Evolutionary conservation across 163 green algal genomes (phyloP).

Genomic region (Scenedesmus sp.): DNA sequence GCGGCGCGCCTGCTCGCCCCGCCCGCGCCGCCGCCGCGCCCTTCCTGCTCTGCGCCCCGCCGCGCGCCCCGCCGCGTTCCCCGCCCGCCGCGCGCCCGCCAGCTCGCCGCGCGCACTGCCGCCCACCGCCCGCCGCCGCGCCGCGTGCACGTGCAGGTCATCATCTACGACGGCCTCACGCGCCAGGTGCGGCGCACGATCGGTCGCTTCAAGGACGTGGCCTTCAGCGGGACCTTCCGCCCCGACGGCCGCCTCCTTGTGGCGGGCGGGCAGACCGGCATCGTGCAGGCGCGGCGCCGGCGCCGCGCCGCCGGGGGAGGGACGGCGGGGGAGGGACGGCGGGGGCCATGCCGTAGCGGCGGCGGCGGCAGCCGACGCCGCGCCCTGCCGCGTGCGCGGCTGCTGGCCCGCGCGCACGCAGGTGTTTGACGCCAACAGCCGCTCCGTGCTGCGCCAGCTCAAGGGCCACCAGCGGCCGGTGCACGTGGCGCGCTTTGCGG

Average conservation of each 20-base stretch:
- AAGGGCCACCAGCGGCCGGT: conserved; percentile 81
- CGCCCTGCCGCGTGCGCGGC: neutral
- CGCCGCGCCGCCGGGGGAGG: neutral
- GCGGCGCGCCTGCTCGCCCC: neutral
- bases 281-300: conserved; percentile 77
- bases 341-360: neutral
- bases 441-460: conserved; percentile 88
- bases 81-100: too few species aligned
- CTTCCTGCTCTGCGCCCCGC: too few species aligned
- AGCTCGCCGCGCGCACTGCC: neutral
- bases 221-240: conserved; percentile 86
- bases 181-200: conserved; percentile 70
- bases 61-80: too few species aligned
- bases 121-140: too few species aligned
- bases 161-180: conserved; percentile 77
- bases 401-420: conserved; percentile 35
- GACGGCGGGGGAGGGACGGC: neutral
- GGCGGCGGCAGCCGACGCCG: neutral
- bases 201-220: conserved; percentile 90
- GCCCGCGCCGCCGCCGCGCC: too few species aligned
- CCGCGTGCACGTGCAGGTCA: conserved; percentile 60
- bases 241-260: conserved; percentile 86
- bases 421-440: conserved; percentile 87
- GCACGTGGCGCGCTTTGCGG: conserved; percentile 76
- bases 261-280: conserved; percentile 85